Conservation (phyloP, 2,329 filamentous ascomycete species). For the Endoconidiophora laricicola region DNA sequence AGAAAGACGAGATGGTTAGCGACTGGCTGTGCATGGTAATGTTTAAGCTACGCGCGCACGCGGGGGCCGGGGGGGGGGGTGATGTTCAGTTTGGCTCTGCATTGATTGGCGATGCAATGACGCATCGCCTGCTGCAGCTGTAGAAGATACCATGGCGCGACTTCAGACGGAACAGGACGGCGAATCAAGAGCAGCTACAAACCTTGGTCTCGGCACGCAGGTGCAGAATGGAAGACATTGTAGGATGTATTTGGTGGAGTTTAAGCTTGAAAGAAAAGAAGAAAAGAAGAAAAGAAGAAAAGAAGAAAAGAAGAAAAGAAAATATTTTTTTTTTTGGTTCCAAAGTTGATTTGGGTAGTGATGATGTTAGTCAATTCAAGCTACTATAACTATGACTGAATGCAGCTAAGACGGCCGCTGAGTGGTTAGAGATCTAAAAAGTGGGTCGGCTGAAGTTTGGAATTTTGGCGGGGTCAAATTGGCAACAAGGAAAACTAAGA, state of each 20-base stretch:
- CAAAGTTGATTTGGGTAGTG: not conserved
- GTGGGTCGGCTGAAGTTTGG: too few species aligned
- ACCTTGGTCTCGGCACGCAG: slow-evolving; percentile 36
- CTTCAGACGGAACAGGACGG: too few species aligned
- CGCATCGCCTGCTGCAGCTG: not conserved
- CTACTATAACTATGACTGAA: too few species aligned
- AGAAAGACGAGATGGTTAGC: not conserved
- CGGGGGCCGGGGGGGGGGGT: too few species aligned
- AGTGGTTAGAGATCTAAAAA: too few species aligned
- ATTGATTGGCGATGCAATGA: not conserved
- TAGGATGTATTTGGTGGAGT: slow-evolving; percentile 1
- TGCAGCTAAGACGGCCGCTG: too few species aligned
- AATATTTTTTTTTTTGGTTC: not conserved
- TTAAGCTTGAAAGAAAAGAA: not conserved
- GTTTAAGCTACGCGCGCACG: slow-evolving; percentile 15
- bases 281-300: slow-evolving; percentile 6
- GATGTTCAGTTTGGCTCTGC: too few species aligned
- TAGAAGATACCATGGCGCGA: too few species aligned
- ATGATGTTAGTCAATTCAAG: too few species aligned
- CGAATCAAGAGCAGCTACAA: not conserved
- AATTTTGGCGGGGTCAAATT: too few species aligned
- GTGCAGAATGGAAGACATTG: slow-evolving; percentile 23
- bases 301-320: not conserved
- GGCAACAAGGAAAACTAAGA: too few species aligned
- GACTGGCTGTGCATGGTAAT: not conserved